A percentile compares a stretch with the other conserved stretches of the same genome.
Conservation (phyloP, 192 early-diverging fungal genomes). For the Coemansia sp. region DNA sequence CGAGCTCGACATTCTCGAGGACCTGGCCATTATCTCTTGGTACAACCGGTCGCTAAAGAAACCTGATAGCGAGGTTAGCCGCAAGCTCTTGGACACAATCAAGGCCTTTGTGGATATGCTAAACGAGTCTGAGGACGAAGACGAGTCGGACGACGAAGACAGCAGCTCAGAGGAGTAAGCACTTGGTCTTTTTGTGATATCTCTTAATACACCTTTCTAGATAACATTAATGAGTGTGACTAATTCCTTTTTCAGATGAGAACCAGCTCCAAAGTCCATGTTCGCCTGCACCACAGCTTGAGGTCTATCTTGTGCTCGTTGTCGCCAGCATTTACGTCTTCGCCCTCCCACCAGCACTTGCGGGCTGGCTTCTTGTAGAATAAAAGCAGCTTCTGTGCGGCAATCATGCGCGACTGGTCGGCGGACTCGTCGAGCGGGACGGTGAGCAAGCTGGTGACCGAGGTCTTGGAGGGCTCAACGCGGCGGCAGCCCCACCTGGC, state of each 20-base stretch:
- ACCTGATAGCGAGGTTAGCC: slow-evolving; percentile 37
- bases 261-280: slow-evolving; percentile 78
- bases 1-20: slow-evolving; percentile 80
- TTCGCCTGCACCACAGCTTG: slow-evolving; percentile 75
- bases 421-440: slow-evolving; percentile 72
- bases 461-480: slow-evolving; percentile 67
- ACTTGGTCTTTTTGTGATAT: slow-evolving; percentile 1
- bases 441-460: slow-evolving; percentile 68
- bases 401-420: slow-evolving; percentile 67
- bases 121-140: slow-evolving; percentile 72
- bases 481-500: slow-evolving; percentile 76
- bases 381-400: slow-evolving; percentile 72
- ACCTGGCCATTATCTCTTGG: slow-evolving; percentile 81
- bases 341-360: slow-evolving; percentile 86
- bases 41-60: slow-evolving; percentile 58
- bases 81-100: slow-evolving; percentile 59
- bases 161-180: slow-evolving; percentile 12
- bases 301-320: slow-evolving; percentile 59
- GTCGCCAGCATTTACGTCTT: slow-evolving; percentile 63
- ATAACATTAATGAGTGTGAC: slow-evolving; percentile 29
- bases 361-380: slow-evolving; percentile 85
- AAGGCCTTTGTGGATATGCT: slow-evolving; percentile 70
- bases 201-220: neutral
- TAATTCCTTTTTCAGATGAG: slow-evolving; percentile 39
- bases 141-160: slow-evolving; percentile 52